Percentiles rank a stretch among this genome's conserved stretches.
Evolutionary conservation across 768 basidiomycete genomes (phyloP).

Genomic region (Hygrophoropsis aurantiaca): DNA sequence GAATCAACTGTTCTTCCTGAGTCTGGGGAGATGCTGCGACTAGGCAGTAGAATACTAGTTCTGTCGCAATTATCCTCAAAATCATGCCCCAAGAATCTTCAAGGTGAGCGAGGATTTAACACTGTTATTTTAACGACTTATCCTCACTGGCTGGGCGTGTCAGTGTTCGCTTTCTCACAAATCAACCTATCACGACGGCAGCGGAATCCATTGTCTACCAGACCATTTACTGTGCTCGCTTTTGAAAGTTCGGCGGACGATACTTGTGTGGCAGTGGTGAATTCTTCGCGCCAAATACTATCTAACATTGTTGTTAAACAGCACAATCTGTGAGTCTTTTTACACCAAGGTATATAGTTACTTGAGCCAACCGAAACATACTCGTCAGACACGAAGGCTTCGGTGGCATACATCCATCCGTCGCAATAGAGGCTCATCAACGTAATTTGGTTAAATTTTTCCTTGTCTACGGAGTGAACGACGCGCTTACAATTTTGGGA

Average conservation of each 20-base stretch:
- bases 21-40: no score
- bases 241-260: conserved; percentile 93
- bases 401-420: conserved; percentile 78
- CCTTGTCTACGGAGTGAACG: not conserved
- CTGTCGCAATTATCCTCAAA: no score
- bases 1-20: no score
- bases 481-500: not conserved
- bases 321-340: conserved; percentile 51
- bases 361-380: not conserved
- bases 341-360: no score
- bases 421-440: conserved; percentile 78
- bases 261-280: conserved; percentile 86
- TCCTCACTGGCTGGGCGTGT: no score
- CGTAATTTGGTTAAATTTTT: conserved; percentile 59
- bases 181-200: no score
- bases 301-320: conserved; percentile 90
- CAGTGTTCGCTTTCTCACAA: no score
- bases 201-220: no score
- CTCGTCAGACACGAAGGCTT: conserved; percentile 22
- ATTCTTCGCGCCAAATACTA: conserved; percentile 64
- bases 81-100: no score
- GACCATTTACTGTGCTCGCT: conserved; percentile 63
- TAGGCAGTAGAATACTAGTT: no score
- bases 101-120: no score
- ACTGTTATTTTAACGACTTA: no score